A percentile compares a stretch with the other conserved stretches of the same genome.
phyloP scores from a whole-genome alignment of 805 yeast genomes.

The Starmerella asiatica region DNA sequence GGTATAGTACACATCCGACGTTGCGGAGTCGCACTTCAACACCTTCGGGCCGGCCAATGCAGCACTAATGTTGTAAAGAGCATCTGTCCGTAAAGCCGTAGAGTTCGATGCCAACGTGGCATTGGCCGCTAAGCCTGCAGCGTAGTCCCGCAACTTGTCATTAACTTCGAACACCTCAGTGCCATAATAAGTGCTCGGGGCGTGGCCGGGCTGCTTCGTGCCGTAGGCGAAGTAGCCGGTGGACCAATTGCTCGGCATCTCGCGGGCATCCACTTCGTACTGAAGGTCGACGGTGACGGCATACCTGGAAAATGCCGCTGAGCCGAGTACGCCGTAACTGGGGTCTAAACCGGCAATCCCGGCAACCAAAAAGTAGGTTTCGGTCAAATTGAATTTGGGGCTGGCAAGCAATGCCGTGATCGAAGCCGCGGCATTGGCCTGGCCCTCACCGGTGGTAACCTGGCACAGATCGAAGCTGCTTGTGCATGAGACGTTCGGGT shows the following conservation, averaged over 20 bases:
- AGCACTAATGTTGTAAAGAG: conserved; percentile 36
- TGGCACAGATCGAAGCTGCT: conserved; percentile 42
- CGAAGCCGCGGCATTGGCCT: conserved; percentile 51
- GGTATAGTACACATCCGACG: conserved; percentile 47
- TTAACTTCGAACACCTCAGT: conserved; percentile 54
- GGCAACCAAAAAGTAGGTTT: conserved; percentile 48
- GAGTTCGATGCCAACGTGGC: conserved; percentile 35
- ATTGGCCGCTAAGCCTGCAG: conserved; percentile 38
- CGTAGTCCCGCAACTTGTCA: conserved; percentile 44
- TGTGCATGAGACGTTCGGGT: conserved; percentile 45
- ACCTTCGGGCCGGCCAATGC: conserved; percentile 38
- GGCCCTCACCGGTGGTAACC: conserved; percentile 57
- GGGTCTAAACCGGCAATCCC: conserved; percentile 61
- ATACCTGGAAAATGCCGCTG: conserved; percentile 46
- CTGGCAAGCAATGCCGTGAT: conserved; percentile 41
- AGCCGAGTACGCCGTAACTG: conserved; percentile 40
- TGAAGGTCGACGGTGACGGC: conserved; percentile 51
- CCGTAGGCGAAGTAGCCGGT: conserved; percentile 49
- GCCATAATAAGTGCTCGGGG: conserved; percentile 46
- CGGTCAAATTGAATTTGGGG: conserved; percentile 43
- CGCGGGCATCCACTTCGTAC: conserved; percentile 43
- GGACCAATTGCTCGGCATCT: conserved; percentile 37
- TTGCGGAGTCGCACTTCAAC: conserved; percentile 44
- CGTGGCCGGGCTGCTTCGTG: conserved; percentile 35
- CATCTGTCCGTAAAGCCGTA: conserved; percentile 34